Conservation (phyloP, 2,329 filamentous ascomycete species). For the Alternaria solani region DNA sequence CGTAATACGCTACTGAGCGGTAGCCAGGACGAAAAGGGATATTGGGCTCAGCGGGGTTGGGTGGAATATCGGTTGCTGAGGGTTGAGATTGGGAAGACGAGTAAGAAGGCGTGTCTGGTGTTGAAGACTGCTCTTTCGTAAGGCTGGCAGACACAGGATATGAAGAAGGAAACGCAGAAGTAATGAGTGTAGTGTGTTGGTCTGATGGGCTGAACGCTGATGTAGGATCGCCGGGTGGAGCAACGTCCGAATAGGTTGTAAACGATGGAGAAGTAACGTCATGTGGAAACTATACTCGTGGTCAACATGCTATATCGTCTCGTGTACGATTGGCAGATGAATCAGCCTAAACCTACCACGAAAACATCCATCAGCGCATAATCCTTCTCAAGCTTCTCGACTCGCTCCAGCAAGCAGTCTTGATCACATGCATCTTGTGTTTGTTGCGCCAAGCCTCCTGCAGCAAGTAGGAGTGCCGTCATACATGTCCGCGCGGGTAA, state of each 20-base stretch:
- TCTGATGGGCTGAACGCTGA: neutral
- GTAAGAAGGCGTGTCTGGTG: neutral
- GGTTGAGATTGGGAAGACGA: neutral
- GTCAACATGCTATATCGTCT: neutral
- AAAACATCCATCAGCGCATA: neutral
- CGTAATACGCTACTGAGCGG: constrained; percentile 69
- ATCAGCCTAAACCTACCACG: neutral
- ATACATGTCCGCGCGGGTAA: neutral
- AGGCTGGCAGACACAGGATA: neutral
- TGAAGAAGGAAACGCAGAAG: neutral
- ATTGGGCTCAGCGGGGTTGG: neutral
- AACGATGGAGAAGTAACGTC: neutral
- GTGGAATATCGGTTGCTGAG: neutral
- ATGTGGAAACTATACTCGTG: neutral
- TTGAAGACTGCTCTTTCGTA: neutral
- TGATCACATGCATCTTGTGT: constrained; percentile 1
- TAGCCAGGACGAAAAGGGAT: constrained; percentile 20
- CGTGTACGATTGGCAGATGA: neutral
- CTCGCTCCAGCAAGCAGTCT: neutral
- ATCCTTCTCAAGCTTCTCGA: neutral
- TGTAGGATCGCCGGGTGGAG: neutral
- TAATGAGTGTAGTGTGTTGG: neutral
- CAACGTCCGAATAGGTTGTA: neutral
- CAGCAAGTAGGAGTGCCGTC: neutral
- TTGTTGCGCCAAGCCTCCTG: neutral